These are phyloP conservation scores for Penicillium aurantiogriseum DNA, from an alignment of 2,329 filamentous ascomycete species.

Conservation along the genomic window DNA sequence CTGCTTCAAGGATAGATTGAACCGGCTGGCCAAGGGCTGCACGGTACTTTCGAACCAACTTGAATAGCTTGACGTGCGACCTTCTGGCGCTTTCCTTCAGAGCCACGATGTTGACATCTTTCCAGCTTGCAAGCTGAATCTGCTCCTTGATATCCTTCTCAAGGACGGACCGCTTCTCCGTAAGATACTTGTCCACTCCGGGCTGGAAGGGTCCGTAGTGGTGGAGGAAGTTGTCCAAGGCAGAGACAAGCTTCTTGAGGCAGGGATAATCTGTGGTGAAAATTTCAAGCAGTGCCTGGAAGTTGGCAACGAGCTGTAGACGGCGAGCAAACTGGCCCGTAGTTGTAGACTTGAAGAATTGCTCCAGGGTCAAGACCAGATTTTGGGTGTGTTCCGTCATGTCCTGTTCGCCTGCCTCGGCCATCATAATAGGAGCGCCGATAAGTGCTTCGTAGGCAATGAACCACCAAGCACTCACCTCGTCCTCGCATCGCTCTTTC, in stretches of 20 bases:
- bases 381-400: conserved; percentile 64
- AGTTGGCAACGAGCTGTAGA: conserved; percentile 63
- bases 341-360: conserved; percentile 75
- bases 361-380: conserved; percentile 72
- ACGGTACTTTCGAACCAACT: conserved; percentile 86
- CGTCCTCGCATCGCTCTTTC: conserved; percentile 68
- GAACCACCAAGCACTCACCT: conserved; percentile 93
- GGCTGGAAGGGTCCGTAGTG: conserved; percentile 72
- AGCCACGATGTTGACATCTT: conserved; percentile 91
- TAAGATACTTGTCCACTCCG: conserved; percentile 63
- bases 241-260: conserved; percentile 59
- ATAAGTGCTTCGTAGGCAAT: conserved; percentile 89
- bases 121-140: conserved; percentile 94
- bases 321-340: conserved; percentile 77
- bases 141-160: conserved; percentile 93
- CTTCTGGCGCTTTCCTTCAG: conserved; percentile 83
- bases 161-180: conserved; percentile 67
- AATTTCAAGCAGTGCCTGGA: conserved; percentile 63
- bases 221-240: conserved; percentile 71
- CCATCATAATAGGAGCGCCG: conserved; percentile 67
- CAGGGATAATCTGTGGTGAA: conserved; percentile 59
- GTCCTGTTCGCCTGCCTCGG: conserved; percentile 58
- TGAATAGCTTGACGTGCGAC: conserved; percentile 90
- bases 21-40: conserved; percentile 73
- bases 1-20: conserved; percentile 53